phyloP scores from a whole-genome alignment of 805 yeast species.

The Novakomyces olei region DNA sequence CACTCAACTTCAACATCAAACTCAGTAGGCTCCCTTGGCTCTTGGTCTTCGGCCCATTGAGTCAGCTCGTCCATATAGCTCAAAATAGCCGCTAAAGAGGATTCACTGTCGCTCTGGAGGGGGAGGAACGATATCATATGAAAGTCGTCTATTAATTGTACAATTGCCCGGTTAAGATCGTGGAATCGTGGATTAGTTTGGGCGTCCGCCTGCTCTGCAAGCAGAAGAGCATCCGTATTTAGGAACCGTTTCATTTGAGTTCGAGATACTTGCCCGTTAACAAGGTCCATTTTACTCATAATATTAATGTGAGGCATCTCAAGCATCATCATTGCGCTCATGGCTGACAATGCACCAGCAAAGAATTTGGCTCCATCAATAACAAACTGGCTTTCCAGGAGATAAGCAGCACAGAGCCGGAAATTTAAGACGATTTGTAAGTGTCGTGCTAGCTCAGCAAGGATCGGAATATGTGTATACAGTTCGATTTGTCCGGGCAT shows the following conservation, averaged over 20 bases:
- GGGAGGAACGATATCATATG: conserved; percentile 98
- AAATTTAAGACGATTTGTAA: conserved; percentile 59
- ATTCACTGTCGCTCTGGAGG: conserved; percentile 54
- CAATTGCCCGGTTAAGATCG: conserved; percentile 57
- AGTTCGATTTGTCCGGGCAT: conserved; percentile 90
- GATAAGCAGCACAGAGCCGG: conserved; percentile 75
- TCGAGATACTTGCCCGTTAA: conserved; percentile 36
- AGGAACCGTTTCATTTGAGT: conserved; percentile 62
- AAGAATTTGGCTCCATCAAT: conserved; percentile 80
- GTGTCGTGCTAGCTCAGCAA: conserved; percentile 76
- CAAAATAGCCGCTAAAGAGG: conserved; percentile 56
- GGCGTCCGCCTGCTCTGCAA: conserved; percentile 30
- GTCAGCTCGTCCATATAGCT: conserved; percentile 91
- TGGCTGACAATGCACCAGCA: conserved; percentile 86
- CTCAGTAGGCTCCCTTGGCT: conserved; percentile 85
- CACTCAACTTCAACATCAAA: conserved; percentile 24
- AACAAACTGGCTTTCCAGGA: conserved; percentile 84
- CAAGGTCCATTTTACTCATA: conserved; percentile 65
- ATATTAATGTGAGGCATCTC: conserved; percentile 91
- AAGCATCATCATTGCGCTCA: conserved; percentile 91
- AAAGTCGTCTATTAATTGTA: conserved; percentile 81
- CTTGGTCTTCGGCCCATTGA: conserved; percentile 92
- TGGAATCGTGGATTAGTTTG: conserved; percentile 41
- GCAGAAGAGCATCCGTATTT: conserved; percentile 73
- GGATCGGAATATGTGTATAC: conserved; percentile 80